These are phyloP conservation scores for Leptodermis oblonga DNA, from an alignment of 257 asterid species.

Conservation along the genomic window DNA sequence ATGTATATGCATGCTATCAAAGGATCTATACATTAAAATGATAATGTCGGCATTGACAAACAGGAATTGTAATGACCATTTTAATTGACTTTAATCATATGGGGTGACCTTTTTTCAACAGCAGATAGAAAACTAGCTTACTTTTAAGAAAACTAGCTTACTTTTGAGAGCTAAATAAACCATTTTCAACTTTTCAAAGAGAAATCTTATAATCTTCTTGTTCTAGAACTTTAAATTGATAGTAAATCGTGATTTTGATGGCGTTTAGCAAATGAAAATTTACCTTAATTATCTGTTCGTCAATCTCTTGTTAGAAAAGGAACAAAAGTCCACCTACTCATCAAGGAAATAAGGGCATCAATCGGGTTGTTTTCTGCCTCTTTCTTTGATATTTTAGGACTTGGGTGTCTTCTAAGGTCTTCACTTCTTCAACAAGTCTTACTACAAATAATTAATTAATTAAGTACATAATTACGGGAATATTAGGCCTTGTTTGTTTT, in stretches of 20 bases:
- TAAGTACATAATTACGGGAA: no score
- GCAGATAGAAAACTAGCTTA: no score
- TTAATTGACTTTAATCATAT: background rate
- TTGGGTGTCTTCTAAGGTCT: background rate
- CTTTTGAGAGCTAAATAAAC: background rate
- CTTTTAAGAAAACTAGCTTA: background rate
- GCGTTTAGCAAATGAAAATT: constrained; percentile 2
- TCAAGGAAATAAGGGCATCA: constrained; percentile 30
- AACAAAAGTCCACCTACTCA: constrained; percentile 49
- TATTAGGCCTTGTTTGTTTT: no score
- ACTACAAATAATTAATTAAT: background rate
- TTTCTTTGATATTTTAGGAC: no score
- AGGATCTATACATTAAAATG: background rate
- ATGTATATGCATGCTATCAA: background rate
- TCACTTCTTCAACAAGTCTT: background rate
- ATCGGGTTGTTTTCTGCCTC: constrained; percentile 8
- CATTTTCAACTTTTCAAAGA: background rate
- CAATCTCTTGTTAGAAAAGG: constrained; percentile 63
- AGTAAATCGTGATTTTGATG: background rate
- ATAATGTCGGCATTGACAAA: background rate
- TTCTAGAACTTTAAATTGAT: constrained; percentile 15
- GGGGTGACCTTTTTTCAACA: background rate
- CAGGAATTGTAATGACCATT: background rate
- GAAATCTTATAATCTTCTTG: constrained; percentile 1
- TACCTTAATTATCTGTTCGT: constrained; percentile 31